A percentile compares a stretch with the other conserved stretches of the same genome.
Conservation (phyloP, 306 rosid species). For the Biancaea sappan region DNA sequence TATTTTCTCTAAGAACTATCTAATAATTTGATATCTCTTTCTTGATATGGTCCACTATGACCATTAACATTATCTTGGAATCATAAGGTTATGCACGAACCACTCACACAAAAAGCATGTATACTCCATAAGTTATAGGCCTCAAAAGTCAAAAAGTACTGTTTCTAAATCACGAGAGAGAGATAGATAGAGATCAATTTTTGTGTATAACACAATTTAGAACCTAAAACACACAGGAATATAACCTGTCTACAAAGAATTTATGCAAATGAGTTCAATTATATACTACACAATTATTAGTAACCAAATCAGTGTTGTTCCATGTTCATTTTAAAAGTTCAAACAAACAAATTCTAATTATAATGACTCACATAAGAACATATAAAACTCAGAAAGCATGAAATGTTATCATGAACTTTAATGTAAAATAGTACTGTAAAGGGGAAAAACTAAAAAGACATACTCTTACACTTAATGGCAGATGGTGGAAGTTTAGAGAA, state of each 20-base stretch:
- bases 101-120: background rate
- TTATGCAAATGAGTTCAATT: background rate
- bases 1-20: slow-evolving; percentile 1
- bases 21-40: background rate
- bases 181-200: too few relatives aligned
- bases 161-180: too few relatives aligned
- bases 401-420: slow-evolving; percentile 14
- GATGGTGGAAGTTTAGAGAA: slow-evolving; percentile 26
- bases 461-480: background rate
- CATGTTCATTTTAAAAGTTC: background rate
- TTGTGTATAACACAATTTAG: background rate
- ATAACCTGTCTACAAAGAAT: background rate
- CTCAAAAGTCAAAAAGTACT: too few relatives aligned
- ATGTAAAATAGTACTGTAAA: background rate
- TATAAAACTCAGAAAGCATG: slow-evolving; percentile 1
- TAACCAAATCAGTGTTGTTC: background rate
- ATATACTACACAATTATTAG: slow-evolving; percentile 8
- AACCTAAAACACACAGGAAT: slow-evolving; percentile 16
- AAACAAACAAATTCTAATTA: background rate
- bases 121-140: background rate
- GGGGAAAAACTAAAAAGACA: slow-evolving; percentile 10
- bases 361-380: background rate
- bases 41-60: slow-evolving; percentile 7
- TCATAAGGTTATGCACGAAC: too few relatives aligned
- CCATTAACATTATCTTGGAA: slow-evolving; percentile 11